phyloP scores from a whole-genome alignment of 139 green algal species.

The Chara braunii region DNA sequence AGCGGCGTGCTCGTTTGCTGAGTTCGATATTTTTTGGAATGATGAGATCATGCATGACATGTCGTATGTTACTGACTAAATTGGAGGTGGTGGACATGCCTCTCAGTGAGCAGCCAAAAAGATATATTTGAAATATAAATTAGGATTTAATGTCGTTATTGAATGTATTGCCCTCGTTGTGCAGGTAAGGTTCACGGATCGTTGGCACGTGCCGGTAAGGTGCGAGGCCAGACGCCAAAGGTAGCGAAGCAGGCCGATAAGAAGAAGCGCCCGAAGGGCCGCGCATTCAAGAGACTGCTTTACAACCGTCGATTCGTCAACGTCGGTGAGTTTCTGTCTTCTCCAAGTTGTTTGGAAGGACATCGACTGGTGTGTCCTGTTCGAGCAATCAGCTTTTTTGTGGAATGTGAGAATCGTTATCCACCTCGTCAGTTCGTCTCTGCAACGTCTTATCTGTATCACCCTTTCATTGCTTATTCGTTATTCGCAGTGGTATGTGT shows the following conservation, averaged over 20 bases:
- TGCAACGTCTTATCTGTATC: neutral
- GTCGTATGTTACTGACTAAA: too few species aligned
- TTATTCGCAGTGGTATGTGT: neutral
- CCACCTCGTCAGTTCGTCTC: neutral
- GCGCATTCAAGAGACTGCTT: conserved; percentile 83
- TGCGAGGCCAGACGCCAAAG: conserved; percentile 97
- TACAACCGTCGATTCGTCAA: conserved; percentile 97
- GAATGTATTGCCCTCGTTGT: neutral
- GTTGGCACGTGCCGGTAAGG: conserved; percentile 97
- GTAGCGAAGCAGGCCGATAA: conserved; percentile 98
- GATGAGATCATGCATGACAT: too few species aligned
- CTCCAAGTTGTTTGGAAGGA: neutral
- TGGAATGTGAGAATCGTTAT: neutral
- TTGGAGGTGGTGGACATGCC: too few species aligned
- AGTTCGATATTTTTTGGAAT: too few species aligned
- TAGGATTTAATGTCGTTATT: too few species aligned
- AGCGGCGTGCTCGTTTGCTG: too few species aligned
- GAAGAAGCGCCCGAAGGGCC: conserved; percentile 77
- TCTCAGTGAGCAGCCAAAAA: too few species aligned
- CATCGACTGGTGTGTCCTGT: neutral
- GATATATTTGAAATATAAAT: too few species aligned
- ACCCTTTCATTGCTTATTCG: neutral
- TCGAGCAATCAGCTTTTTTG: neutral
- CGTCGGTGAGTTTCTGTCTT: conserved; percentile 43
- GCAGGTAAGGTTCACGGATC: conserved; percentile 98